These are phyloP conservation scores for Sphaerulina vaccinii DNA, from an alignment of 2,329 filamentous ascomycete genomes.

Conservation along the genomic window DNA sequence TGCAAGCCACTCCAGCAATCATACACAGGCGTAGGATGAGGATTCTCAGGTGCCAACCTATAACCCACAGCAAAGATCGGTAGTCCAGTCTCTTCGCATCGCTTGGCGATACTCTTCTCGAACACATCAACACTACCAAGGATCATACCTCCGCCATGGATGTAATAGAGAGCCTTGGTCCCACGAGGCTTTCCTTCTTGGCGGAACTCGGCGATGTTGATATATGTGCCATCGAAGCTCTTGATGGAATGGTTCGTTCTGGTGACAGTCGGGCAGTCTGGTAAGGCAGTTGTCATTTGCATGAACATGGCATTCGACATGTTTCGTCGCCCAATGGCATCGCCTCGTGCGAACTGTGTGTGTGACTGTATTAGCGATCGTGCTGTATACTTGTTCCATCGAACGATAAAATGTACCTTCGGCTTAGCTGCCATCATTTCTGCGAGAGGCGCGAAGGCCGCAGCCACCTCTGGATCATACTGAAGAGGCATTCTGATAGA, in stretches of 20 bases:
- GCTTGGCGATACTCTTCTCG: conserved; percentile 3
- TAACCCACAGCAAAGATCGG: conserved; percentile 21
- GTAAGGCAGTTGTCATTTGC: conserved; percentile 1
- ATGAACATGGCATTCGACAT: conserved; percentile 2
- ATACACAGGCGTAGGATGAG: conserved; percentile 24
- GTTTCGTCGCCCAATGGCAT: conserved; percentile 21
- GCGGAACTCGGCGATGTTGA: conserved; percentile 22
- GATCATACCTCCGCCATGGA: conserved; percentile 24
- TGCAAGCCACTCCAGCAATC: conserved; percentile 23
- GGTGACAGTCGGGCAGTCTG: conserved; percentile 11
- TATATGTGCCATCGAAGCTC: conserved; percentile 11
- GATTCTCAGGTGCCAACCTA: conserved; percentile 27
- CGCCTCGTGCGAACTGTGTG: too few relatives aligned
- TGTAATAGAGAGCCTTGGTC: conserved; percentile 13
- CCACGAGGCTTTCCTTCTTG: neutral
- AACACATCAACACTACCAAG: conserved; percentile 21
- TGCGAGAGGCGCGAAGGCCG: too few relatives aligned
- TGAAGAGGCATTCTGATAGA: too few relatives aligned
- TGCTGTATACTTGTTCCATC: too few relatives aligned
- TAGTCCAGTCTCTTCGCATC: conserved; percentile 13
- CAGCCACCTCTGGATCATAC: too few relatives aligned
- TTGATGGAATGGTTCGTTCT: conserved; percentile 15
- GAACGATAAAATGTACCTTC: too few relatives aligned
- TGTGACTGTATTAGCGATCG: too few relatives aligned
- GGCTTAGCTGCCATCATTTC: too few relatives aligned